Evolutionary conservation across 1,139 yeast genomes (phyloP).

Genomic region (Blastobotrys serpentis): DNA sequence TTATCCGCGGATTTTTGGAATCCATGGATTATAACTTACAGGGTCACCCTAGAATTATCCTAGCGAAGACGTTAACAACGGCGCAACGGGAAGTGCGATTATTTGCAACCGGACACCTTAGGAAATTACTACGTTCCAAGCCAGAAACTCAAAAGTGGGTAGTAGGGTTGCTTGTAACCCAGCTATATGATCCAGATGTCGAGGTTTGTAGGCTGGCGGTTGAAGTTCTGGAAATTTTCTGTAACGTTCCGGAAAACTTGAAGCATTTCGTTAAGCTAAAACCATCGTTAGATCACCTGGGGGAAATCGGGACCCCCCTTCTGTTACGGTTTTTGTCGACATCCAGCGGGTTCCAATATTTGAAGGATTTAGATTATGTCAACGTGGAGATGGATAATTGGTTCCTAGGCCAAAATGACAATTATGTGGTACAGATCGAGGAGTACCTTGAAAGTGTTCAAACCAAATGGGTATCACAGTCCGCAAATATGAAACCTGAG

Average conservation of each 20-base stretch:
- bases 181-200: conserved; percentile 63
- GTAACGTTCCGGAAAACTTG: conserved; percentile 44
- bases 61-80: conserved; percentile 63
- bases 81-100: conserved; percentile 53
- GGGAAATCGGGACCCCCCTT: conserved; percentile 48
- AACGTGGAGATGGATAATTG: conserved; percentile 59
- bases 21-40: conserved; percentile 62
- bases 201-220: conserved; percentile 61
- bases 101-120: conserved; percentile 55
- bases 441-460: conserved; percentile 38
- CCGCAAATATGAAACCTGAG: conserved; percentile 10
- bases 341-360: conserved; percentile 54
- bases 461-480: conserved; percentile 21
- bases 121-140: conserved; percentile 41
- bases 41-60: conserved; percentile 65
- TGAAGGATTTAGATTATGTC: conserved; percentile 52
- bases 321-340: conserved; percentile 55
- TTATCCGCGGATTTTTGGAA: conserved; percentile 57
- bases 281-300: conserved; percentile 50
- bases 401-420: conserved; percentile 53
- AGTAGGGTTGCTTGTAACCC: conserved; percentile 56
- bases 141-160: conserved; percentile 41
- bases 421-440: conserved; percentile 55
- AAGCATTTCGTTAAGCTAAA: conserved; percentile 45
- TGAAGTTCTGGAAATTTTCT: conserved; percentile 49